Evolutionary conservation across 176 grass and related monocot species (phyloP).

Genomic region (Zea luxurians): DNA sequence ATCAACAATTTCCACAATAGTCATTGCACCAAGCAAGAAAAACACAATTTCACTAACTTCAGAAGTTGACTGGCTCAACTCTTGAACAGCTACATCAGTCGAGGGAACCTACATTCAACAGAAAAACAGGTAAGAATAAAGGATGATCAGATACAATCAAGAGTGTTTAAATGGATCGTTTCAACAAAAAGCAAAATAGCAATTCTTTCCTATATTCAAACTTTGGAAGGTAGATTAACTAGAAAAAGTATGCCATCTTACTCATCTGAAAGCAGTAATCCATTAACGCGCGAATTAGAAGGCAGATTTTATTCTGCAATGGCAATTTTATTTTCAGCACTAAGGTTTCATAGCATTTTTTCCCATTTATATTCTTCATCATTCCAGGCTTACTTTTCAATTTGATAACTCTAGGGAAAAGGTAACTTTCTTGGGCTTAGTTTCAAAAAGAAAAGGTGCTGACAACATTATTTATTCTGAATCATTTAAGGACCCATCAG

Average conservation of each 20-base stretch:
- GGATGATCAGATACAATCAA: conserved; percentile 9
- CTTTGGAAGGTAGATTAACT: conserved; percentile 6
- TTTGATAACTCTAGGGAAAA: background rate
- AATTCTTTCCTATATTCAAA: background rate
- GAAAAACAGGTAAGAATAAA: conserved; percentile 23
- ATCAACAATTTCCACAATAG: conserved; percentile 98
- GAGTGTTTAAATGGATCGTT: conserved; percentile 9
- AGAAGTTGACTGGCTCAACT: conserved; percentile 61
- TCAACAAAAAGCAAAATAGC: background rate
- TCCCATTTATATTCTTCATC: background rate
- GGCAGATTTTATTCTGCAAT: background rate
- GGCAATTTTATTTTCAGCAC: background rate
- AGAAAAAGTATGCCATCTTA: background rate
- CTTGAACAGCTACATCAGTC: conserved; percentile 75
- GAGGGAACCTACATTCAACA: conserved; percentile 74
- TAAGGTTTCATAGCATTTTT: background rate
- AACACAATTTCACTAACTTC: conserved; percentile 99
- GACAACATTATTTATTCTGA: conserved; percentile 18
- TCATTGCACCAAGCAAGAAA: conserved; percentile 99
- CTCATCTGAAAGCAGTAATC: background rate
- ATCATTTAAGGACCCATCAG: conserved; percentile 20
- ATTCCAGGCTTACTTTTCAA: background rate
- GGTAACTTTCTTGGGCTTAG: background rate
- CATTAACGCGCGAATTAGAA: background rate
- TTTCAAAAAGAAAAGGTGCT: background rate